These are phyloP conservation scores for Solanum ahanhuiri DNA, from an alignment of 257 asterid species.

Conservation along the genomic window DNA sequence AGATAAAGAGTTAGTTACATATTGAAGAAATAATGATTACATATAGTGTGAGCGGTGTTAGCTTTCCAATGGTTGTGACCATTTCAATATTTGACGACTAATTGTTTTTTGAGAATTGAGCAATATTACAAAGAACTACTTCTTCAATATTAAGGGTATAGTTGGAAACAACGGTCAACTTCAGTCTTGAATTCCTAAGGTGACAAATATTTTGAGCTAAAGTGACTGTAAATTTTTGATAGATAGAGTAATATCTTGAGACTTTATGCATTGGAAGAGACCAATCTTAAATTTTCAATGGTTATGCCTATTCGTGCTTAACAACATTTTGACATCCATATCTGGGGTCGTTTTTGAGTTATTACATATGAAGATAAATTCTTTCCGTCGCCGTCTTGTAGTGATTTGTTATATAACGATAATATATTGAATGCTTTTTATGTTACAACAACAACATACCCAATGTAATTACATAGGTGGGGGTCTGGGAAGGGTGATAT, in stretches of 20 bases:
- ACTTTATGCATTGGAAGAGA: neutral
- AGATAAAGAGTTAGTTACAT: neutral
- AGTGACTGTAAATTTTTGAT: neutral
- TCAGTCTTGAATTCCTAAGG: neutral
- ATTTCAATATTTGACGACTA: too few relatives aligned
- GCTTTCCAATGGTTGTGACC: neutral
- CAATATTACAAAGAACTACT: neutral
- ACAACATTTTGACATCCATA: neutral
- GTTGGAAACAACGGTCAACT: neutral
- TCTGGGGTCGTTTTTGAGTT: neutral
- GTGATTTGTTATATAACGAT: neutral
- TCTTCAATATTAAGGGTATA: neutral
- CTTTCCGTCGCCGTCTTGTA: neutral
- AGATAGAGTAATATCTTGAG: neutral
- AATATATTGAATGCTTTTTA: neutral
- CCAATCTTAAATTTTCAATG: neutral
- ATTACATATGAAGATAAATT: neutral
- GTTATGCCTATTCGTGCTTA: neutral
- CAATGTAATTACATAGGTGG: too few relatives aligned
- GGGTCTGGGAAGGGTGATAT: neutral
- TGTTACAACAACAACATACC: neutral
- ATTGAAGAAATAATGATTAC: neutral
- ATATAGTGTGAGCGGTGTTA: neutral
- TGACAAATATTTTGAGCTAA: neutral
- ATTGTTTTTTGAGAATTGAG: neutral